phyloP scores from a whole-genome alignment of 2,329 filamentous ascomycete species.

The Penicillium sp. region DNA sequence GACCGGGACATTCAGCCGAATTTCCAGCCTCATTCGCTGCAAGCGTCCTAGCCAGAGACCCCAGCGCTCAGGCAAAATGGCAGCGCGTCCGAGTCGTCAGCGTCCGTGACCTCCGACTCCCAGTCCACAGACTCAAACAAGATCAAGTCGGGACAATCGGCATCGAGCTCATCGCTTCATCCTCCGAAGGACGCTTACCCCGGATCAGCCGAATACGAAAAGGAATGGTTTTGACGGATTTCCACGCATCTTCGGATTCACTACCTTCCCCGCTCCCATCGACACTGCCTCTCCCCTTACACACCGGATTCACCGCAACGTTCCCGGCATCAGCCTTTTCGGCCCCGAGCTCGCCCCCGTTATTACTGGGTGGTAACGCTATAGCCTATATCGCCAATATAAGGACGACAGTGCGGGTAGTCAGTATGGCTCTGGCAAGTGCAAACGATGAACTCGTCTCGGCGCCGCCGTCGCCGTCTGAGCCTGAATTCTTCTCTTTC shows the following conservation, averaged over 20 bases:
- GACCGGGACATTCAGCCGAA: conserved; percentile 37
- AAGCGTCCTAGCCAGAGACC: conserved; percentile 45
- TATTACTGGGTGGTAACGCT: conserved; percentile 59
- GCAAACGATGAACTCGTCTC: conserved; percentile 30
- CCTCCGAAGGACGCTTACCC: conserved; percentile 25
- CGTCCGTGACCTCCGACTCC: conserved; percentile 83
- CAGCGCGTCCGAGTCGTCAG: conserved; percentile 79
- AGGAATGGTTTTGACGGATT: conserved; percentile 79
- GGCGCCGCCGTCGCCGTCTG: conserved; percentile 34
- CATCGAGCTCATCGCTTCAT: conserved; percentile 54
- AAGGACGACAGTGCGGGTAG: conserved; percentile 75
- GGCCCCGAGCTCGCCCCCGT: conserved; percentile 50
- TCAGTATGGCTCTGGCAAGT: conserved; percentile 55
- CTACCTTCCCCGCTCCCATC: conserved; percentile 7
- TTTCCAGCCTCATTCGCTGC: conserved; percentile 39
- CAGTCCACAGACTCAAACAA: conserved; percentile 73
- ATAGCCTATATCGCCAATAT: conserved; percentile 90
- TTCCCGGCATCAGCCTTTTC: conserved; percentile 67
- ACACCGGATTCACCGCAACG: conserved; percentile 70
- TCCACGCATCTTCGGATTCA: conserved; percentile 50
- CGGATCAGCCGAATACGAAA: conserved; percentile 61
- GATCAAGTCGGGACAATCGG: conserved; percentile 92
- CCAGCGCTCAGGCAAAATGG: conserved; percentile 72
- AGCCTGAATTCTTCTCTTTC: conserved; percentile 50
- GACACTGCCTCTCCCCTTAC: conserved; percentile 44